A percentile compares a stretch with the other conserved stretches of the same genome.
Conservation (phyloP, 192 early-diverging fungal species). For the Helicostylum pulchrum region DNA sequence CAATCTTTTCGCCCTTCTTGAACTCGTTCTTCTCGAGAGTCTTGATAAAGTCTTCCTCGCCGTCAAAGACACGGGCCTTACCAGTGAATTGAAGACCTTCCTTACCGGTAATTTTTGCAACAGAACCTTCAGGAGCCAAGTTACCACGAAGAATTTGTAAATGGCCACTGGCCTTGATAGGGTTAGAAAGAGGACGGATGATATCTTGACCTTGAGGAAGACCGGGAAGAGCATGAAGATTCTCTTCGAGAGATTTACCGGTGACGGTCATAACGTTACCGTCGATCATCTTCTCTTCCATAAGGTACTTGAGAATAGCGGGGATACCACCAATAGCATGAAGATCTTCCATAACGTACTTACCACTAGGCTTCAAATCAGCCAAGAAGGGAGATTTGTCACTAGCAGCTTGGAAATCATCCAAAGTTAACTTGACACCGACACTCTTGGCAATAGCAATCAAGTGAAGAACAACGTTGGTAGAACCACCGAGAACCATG, state of each 20-base stretch:
- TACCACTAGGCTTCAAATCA: slow-evolving; percentile 96
- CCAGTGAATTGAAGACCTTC: slow-evolving; percentile 91
- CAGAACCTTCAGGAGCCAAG: slow-evolving; percentile 91
- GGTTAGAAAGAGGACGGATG: slow-evolving; percentile 74
- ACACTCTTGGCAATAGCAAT: slow-evolving; percentile 82
- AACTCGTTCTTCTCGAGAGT: slow-evolving; percentile 88
- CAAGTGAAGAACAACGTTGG: slow-evolving; percentile 96
- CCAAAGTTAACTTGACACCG: slow-evolving; percentile 79
- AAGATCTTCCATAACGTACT: slow-evolving; percentile 98
- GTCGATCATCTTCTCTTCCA: slow-evolving; percentile 79
- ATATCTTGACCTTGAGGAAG: slow-evolving; percentile 82
- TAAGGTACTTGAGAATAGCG: slow-evolving; percentile 90
- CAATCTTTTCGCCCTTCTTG: slow-evolving; percentile 80
- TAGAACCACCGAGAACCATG: slow-evolving; percentile 93
- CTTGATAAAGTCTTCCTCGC: slow-evolving; percentile 87
- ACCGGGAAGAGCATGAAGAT: slow-evolving; percentile 75
- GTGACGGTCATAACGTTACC: slow-evolving; percentile 94
- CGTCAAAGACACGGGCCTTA: slow-evolving; percentile 87
- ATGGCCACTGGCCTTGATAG: slow-evolving; percentile 94
- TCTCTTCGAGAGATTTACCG: slow-evolving; percentile 95
- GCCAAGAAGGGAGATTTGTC: slow-evolving; percentile 93
- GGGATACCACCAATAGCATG: slow-evolving; percentile 92
- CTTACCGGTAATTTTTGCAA: slow-evolving; percentile 99
- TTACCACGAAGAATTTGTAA: slow-evolving; percentile 93
- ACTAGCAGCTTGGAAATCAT: slow-evolving; percentile 93